These are phyloP conservation scores for Stenogyne calaminthoides DNA, from an alignment of 305 asterid genomes.

Conservation along the genomic window DNA sequence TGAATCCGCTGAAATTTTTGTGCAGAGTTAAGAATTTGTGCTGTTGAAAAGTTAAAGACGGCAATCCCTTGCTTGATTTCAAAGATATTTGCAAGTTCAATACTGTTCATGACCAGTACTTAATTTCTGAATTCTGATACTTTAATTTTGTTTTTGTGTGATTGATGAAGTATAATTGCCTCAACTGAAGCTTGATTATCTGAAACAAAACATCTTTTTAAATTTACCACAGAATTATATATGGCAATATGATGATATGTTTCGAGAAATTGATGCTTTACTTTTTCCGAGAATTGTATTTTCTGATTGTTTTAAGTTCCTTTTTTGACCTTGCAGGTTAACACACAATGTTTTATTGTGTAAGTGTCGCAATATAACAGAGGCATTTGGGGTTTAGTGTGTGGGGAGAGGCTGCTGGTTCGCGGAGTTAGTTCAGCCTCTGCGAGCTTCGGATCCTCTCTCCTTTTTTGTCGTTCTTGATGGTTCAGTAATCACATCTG, in stretches of 20 bases:
- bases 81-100: slow-evolving; percentile 33
- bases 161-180: slow-evolving; percentile 23
- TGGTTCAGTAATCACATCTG: slow-evolving; percentile 29
- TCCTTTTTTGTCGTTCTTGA: slow-evolving; percentile 25
- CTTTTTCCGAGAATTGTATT: not conserved
- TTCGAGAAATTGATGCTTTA: slow-evolving; percentile 3
- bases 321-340: slow-evolving; percentile 41
- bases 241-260: slow-evolving; percentile 5
- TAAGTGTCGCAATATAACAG: not conserved
- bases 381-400: slow-evolving; percentile 29
- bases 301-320: slow-evolving; percentile 25
- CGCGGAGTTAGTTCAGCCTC: slow-evolving; percentile 38
- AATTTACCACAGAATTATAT: not conserved
- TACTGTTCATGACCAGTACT: slow-evolving; percentile 34
- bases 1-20: not conserved
- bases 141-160: not conserved
- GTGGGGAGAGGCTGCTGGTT: slow-evolving; percentile 60
- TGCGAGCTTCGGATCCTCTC: slow-evolving; percentile 60
- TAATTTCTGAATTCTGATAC: slow-evolving; percentile 18
- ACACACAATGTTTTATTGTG: slow-evolving; percentile 13
- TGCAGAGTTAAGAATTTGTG: slow-evolving; percentile 20
- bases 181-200: slow-evolving; percentile 20
- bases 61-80: slow-evolving; percentile 39
- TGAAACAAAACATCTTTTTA: not conserved
- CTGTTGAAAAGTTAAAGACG: slow-evolving; percentile 23